These are phyloP conservation scores for Bombardia bombarda DNA, from an alignment of 495 filamentous ascomycete species.

Conservation along the genomic window DNA sequence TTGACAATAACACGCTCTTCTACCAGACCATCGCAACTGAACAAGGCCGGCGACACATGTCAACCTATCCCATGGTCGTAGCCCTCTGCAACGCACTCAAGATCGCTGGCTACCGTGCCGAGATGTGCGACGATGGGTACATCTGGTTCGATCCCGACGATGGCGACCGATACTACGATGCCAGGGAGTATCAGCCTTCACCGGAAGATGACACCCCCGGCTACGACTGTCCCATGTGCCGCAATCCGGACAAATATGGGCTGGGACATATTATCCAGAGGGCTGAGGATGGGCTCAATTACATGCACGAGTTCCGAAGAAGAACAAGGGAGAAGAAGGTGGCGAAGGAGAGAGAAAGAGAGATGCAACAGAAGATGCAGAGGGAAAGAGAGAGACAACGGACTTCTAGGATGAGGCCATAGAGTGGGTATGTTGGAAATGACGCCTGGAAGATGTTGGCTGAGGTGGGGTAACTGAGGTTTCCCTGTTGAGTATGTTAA, in stretches of 20 bases:
- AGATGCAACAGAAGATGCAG: too few relatives aligned
- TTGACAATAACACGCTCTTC: neutral
- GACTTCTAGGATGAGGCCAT: too few relatives aligned
- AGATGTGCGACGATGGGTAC: constrained; percentile 8
- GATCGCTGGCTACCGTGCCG: constrained; percentile 7
- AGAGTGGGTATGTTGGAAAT: too few relatives aligned
- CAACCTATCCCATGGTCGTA: constrained; percentile 1
- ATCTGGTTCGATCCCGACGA: constrained; percentile 10
- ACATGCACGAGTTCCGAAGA: constrained; percentile 2
- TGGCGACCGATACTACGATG: constrained; percentile 7
- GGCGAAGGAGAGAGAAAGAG: neutral
- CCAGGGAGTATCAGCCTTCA: constrained; percentile 3
- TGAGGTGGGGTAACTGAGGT: too few relatives aligned
- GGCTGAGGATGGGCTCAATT: neutral
- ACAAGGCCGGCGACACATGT: constrained; percentile 1
- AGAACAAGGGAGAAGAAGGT: neutral
- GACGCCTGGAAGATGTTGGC: too few relatives aligned
- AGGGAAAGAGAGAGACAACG: too few relatives aligned
- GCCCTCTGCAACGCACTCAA: constrained; percentile 8
- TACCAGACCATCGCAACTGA: constrained; percentile 2
- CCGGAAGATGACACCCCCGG: neutral
- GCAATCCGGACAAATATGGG: constrained; percentile 2
- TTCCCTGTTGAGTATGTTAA: too few relatives aligned
- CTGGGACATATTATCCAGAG: neutral
- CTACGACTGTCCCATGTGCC: constrained; percentile 3